phyloP scores from a whole-genome alignment of 2,329 filamentous ascomycete species.

The Colletotrichum plurivorum region DNA sequence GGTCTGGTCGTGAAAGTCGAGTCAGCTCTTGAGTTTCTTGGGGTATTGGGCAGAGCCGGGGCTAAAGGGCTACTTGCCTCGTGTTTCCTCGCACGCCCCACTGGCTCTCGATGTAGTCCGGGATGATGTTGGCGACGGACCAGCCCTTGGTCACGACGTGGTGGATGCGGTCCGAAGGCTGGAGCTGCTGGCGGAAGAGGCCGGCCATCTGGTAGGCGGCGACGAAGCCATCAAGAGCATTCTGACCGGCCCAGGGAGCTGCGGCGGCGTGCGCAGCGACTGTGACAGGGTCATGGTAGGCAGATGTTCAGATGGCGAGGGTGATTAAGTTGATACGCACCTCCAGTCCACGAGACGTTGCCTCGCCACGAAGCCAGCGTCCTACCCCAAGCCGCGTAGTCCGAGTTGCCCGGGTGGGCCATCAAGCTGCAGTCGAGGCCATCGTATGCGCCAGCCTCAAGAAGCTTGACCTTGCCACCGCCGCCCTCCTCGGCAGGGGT shows the following conservation, averaged over 20 bases:
- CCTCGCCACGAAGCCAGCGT: constrained; percentile 20
- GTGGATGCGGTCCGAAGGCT: constrained; percentile 43
- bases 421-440: constrained; percentile 45
- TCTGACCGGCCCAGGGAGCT: neutral
- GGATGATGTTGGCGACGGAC: constrained; percentile 23
- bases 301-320: no score
- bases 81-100: constrained; percentile 34
- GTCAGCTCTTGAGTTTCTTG: no score
- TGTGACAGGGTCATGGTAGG: rapidly evolving
- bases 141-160: constrained; percentile 40
- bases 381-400: constrained; percentile 29
- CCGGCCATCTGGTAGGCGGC: constrained; percentile 18
- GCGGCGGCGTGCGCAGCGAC: neutral
- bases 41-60: neutral
- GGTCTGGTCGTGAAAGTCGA: neutral
- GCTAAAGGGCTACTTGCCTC: no score
- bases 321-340: neutral
- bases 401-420: constrained; percentile 18
- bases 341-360: neutral
- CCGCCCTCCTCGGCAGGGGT: constrained; percentile 38
- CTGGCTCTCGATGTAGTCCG: constrained; percentile 25
- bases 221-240: constrained; percentile 1
- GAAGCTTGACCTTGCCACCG: constrained; percentile 64
- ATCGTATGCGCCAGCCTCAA: constrained; percentile 60
- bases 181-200: constrained; percentile 44